Evolutionary conservation across 2,329 filamentous ascomycete species (phyloP).

Genomic region (Daldinia sp.): DNA sequence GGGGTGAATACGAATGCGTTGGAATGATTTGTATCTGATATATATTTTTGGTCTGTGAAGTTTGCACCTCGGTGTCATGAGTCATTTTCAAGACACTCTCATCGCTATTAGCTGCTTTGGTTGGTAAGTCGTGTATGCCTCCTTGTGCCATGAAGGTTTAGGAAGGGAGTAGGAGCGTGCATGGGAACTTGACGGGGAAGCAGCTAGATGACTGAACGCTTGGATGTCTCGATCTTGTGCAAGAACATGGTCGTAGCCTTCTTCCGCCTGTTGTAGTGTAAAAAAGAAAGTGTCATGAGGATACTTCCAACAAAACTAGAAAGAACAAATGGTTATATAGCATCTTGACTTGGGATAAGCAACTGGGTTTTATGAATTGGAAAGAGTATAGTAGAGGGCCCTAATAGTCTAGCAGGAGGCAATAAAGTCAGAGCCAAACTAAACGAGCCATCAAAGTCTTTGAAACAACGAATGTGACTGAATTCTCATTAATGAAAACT

Average conservation of each 20-base stretch:
- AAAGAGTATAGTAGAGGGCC: no score
- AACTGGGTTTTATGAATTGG: no score
- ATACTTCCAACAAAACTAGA: no score
- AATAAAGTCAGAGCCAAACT: slow-evolving; percentile 51
- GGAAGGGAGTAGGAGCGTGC: neutral
- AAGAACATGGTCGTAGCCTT: neutral
- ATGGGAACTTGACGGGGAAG: neutral
- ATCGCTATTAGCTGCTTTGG: no score
- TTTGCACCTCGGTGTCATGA: neutral
- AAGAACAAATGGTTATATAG: no score
- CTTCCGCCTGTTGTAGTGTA: neutral
- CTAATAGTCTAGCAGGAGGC: slow-evolving; percentile 42
- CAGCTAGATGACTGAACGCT: neutral
- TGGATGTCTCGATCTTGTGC: neutral
- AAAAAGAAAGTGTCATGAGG: neutral
- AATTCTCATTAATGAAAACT: no score
- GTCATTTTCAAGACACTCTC: neutral
- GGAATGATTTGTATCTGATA: no score
- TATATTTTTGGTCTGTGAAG: no score
- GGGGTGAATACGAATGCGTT: no score
- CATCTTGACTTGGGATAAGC: no score
- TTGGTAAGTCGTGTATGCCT: no score
- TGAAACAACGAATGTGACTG: slow-evolving; percentile 53
- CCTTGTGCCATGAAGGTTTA: neutral
- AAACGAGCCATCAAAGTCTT: slow-evolving; percentile 48